Conservation (phyloP, 192 early-diverging fungal species). For the Chytriomyces sp. region DNA sequence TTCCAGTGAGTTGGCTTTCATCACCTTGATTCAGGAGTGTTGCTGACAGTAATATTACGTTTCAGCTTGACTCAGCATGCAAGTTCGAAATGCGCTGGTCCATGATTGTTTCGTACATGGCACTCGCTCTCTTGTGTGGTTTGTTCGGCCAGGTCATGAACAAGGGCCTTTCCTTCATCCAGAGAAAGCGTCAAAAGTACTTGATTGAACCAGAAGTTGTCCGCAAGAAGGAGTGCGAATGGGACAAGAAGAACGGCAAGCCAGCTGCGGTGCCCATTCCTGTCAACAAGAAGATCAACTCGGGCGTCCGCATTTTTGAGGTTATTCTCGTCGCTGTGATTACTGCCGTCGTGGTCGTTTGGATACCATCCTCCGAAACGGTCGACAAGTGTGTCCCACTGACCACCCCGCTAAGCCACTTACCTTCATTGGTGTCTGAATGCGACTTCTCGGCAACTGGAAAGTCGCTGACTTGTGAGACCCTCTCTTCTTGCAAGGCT, state of each 20-base stretch:
- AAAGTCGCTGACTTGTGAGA: background rate
- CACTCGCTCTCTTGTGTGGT: constrained; percentile 29
- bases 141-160: constrained; percentile 39
- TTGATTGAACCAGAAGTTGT: constrained; percentile 18
- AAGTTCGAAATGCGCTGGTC: background rate
- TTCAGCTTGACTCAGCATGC: constrained; percentile 26
- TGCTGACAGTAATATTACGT: too few relatives aligned
- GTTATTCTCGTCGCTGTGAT: constrained; percentile 33
- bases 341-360: constrained; percentile 35
- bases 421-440: background rate
- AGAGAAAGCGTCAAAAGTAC: constrained; percentile 34
- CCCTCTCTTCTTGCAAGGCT: background rate
- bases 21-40: too few relatives aligned
- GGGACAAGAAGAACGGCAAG: background rate
- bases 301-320: constrained; percentile 26
- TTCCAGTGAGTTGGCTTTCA: constrained; percentile 25
- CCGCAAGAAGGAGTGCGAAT: background rate
- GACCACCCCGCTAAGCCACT: constrained; percentile 1
- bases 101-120: constrained; percentile 34
- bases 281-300: background rate
- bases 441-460: constrained; percentile 9
- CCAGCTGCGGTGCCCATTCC: background rate
- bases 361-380: constrained; percentile 18
- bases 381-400: constrained; percentile 28
- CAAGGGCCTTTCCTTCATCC: constrained; percentile 25